Evolutionary conservation across 768 basidiomycete species (phyloP).

Genomic region (Russula earlei): DNA sequence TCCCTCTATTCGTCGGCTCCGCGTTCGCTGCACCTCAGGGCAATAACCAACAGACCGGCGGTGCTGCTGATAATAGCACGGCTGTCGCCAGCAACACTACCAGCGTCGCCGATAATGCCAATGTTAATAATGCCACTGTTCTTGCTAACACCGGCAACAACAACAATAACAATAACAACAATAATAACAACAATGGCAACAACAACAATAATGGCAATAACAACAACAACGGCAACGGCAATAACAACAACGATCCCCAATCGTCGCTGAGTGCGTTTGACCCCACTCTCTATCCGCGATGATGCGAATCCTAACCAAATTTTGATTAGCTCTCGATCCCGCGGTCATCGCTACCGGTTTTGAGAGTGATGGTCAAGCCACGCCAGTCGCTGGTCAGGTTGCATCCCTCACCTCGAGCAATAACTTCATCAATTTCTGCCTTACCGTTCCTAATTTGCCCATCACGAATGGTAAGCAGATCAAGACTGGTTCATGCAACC

Average conservation of each 20-base stretch:
- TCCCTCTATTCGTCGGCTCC: constrained; percentile 4
- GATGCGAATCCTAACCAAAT: not conserved
- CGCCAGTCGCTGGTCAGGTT: constrained; percentile 36
- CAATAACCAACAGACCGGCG: not conserved
- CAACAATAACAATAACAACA: not conserved
- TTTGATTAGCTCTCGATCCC: constrained; percentile 31
- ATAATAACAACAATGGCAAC: not conserved
- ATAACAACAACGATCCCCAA: constrained; percentile 30
- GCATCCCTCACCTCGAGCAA: constrained; percentile 54
- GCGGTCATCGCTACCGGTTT: constrained; percentile 49
- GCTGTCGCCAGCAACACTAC: too few species aligned
- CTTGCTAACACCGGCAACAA: constrained; percentile 5
- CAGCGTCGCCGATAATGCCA: constrained; percentile 9
- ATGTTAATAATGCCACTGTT: constrained; percentile 3
- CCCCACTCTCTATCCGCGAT: not conserved
- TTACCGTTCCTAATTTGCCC: constrained; percentile 36
- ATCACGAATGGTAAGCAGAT: constrained; percentile 55
- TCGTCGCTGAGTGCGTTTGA: constrained; percentile 31
- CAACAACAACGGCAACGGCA: not conserved
- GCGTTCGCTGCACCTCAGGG: not conserved
- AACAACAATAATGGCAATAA: not conserved
- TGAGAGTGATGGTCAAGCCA: constrained; percentile 38
- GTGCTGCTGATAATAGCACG: not conserved
- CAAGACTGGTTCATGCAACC: constrained; percentile 47
- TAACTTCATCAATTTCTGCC: constrained; percentile 69